These are phyloP conservation scores for Colletotrichum spinosum DNA, from an alignment of 2,329 filamentous ascomycete species.

Conservation along the genomic window DNA sequence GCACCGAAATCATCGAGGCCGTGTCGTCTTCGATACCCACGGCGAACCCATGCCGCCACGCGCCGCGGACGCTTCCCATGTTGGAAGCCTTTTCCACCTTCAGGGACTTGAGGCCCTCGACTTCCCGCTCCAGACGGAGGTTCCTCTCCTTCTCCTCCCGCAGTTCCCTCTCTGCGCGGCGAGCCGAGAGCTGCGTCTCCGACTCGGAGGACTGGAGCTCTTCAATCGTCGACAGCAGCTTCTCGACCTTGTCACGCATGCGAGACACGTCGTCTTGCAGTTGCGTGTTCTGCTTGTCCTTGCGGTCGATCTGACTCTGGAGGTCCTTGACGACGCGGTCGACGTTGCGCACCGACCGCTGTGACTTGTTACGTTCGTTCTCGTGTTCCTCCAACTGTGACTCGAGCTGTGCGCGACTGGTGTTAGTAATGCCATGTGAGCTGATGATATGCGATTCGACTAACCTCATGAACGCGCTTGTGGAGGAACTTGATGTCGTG, in stretches of 20 bases:
- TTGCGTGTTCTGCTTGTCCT: conserved; percentile 86
- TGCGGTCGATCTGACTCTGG: conserved; percentile 90
- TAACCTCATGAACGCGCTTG: conserved; percentile 93
- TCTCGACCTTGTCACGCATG: conserved; percentile 90
- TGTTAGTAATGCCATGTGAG: conserved; percentile 38
- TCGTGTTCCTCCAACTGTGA: conserved; percentile 87
- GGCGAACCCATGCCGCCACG: conserved; percentile 47
- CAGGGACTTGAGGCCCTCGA: conserved; percentile 86
- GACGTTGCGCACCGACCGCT: conserved; percentile 89
- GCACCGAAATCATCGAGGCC: conserved; percentile 61
- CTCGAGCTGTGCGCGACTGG: conserved; percentile 75
- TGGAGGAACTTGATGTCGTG: conserved; percentile 96
- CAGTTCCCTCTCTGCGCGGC: conserved; percentile 89
- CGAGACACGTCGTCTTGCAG: conserved; percentile 86
- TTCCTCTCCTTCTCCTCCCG: conserved; percentile 88
- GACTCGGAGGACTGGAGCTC: conserved; percentile 92
- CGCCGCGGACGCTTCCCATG: conserved; percentile 46
- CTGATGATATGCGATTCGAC: conserved; percentile 42
- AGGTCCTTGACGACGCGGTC: conserved; percentile 95
- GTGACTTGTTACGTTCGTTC: conserved; percentile 80
- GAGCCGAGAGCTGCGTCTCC: conserved; percentile 80
- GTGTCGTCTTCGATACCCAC: conserved; percentile 53
- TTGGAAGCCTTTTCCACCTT: conserved; percentile 69
- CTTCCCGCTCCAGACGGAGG: conserved; percentile 84
- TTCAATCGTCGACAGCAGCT: conserved; percentile 90